Conservation (phyloP, 129 eudicot genomes). For the Arctium lappa region DNA sequence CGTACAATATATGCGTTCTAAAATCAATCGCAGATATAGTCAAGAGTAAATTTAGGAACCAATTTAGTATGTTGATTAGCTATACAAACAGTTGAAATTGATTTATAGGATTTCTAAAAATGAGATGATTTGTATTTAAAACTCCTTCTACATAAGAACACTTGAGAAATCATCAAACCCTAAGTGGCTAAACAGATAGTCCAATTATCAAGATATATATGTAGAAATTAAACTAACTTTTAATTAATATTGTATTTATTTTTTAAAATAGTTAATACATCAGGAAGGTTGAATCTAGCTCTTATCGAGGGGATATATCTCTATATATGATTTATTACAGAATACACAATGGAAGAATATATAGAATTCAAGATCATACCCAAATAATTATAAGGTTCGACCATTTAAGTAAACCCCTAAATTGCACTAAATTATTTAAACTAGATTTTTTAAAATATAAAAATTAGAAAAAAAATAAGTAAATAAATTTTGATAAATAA, state of each 20-base stretch:
- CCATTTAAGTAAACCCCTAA: background rate
- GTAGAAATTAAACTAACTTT: background rate
- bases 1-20: too few species aligned
- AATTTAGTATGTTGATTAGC: too few species aligned
- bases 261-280: background rate
- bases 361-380: conserved; percentile 5
- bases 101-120: too few species aligned
- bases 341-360: conserved; percentile 5
- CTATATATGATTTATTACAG: background rate
- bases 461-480: conserved; percentile 5
- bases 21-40: too few species aligned
- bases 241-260: background rate
- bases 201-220: background rate
- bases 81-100: too few species aligned
- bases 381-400: background rate
- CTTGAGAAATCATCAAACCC: background rate
- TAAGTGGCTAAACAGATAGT: background rate
- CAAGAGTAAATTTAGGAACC: too few species aligned
- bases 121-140: too few species aligned
- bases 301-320: background rate
- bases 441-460: background rate
- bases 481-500: conserved; percentile 2
- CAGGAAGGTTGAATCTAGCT: background rate
- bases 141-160: background rate
- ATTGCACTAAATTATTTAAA: background rate